Conservation (phyloP, 495 filamentous ascomycete species). For the Niebla homalea region DNA sequence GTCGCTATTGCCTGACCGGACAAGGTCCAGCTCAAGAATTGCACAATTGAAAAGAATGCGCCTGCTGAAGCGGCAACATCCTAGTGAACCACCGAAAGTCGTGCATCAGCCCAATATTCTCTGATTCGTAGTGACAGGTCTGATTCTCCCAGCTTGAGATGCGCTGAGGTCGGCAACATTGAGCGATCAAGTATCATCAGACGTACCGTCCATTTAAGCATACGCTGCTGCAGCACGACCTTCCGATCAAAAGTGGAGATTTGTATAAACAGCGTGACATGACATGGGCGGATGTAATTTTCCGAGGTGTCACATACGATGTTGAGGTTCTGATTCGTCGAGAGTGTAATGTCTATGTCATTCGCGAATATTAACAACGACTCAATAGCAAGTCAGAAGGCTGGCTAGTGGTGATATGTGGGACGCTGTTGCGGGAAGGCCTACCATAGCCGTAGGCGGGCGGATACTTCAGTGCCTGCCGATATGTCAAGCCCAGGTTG, state of each 20-base stretch:
- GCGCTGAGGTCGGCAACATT: no score
- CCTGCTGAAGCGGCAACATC: conserved; percentile 2
- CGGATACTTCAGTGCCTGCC: background rate
- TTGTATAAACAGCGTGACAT: background rate
- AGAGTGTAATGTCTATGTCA: background rate
- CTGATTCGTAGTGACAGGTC: no score
- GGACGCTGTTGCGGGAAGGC: no score
- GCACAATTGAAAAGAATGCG: conserved; percentile 2
- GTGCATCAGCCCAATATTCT: no score
- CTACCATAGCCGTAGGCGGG: background rate
- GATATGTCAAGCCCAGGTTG: conserved; percentile 1
- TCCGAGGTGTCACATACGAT: background rate
- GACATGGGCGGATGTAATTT: background rate
- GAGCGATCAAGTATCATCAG: no score
- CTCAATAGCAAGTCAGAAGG: no score
- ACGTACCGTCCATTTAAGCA: background rate
- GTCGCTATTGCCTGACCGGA: conserved; percentile 1
- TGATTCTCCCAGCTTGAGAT: no score
- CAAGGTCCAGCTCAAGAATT: conserved; percentile 1
- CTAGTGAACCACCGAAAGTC: no score
- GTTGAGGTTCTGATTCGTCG: background rate
- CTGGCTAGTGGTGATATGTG: no score
- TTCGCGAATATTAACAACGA: no score
- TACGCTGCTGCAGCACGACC: background rate
- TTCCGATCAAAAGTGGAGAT: background rate